Conservation (phyloP, 2,329 filamentous ascomycete species). For the Verticillium zaregamsianum region DNA sequence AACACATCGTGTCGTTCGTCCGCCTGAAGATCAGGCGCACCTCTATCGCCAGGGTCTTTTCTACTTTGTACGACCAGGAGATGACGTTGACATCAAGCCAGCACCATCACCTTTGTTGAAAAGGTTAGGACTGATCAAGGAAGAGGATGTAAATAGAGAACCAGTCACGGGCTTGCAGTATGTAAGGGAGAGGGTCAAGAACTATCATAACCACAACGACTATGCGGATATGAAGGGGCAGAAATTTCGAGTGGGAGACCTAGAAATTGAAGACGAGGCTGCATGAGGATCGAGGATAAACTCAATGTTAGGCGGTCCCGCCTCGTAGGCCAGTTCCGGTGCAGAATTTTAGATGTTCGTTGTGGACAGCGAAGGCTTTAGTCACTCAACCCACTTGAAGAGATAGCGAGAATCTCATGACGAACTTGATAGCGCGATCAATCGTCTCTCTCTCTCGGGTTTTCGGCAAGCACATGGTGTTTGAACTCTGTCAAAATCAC, state of each 20-base stretch:
- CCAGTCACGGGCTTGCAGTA: constrained; percentile 33
- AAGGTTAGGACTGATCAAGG: constrained; percentile 18
- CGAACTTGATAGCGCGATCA: too few species aligned
- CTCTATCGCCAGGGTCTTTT: constrained; percentile 26
- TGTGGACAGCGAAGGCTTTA: too few species aligned
- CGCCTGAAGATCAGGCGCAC: constrained; percentile 27
- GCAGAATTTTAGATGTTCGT: too few species aligned
- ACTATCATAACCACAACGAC: constrained; percentile 32
- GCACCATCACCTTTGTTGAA: constrained; percentile 22
- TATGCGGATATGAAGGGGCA: constrained; percentile 33
- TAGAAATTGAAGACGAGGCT: constrained; percentile 36
- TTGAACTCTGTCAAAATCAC: too few species aligned
- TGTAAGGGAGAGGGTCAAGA: constrained; percentile 33
- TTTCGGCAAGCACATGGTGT: too few species aligned
- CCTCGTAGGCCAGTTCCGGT: too few species aligned
- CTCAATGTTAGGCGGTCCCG: background rate
- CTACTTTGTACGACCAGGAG: constrained; percentile 31
- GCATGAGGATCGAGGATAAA: constrained; percentile 3
- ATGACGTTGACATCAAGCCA: constrained; percentile 22
- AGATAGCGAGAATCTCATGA: too few species aligned
- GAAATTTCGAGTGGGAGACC: constrained; percentile 31
- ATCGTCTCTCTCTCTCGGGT: too few species aligned
- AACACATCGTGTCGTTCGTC: constrained; percentile 27
- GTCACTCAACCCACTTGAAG: too few species aligned
- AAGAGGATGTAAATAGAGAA: constrained; percentile 17